These are phyloP conservation scores for Amauroascus verrucosus DNA, from an alignment of 2,329 filamentous ascomycete species.

Conservation along the genomic window DNA sequence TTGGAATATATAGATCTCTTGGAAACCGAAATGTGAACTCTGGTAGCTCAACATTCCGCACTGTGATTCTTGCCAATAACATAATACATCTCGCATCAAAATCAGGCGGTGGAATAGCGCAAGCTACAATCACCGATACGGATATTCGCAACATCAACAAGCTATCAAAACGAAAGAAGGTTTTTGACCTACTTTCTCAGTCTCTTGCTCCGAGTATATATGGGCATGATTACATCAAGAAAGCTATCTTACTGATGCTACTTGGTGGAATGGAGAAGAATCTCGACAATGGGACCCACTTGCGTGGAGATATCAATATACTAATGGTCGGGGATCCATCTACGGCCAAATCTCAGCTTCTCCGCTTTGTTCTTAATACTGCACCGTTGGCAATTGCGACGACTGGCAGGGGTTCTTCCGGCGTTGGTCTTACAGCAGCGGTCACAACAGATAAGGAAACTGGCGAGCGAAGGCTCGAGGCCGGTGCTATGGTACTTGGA, in stretches of 20 bases:
- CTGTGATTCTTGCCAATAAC: slow-evolving; percentile 86
- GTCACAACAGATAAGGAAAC: slow-evolving; percentile 97
- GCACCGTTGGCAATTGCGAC: slow-evolving; percentile 94
- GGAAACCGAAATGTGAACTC: slow-evolving; percentile 88
- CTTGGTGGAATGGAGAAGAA: slow-evolving; percentile 97
- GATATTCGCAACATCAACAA: slow-evolving; percentile 99
- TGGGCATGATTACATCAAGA: slow-evolving; percentile 95
- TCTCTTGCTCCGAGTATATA: slow-evolving; percentile 94
- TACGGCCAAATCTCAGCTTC: slow-evolving; percentile 94
- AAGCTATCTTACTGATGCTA: slow-evolving; percentile 89
- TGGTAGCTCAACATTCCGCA: slow-evolving; percentile 90
- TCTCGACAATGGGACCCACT: slow-evolving; percentile 90
- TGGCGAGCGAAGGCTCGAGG: slow-evolving; percentile 84
- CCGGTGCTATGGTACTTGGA: slow-evolving; percentile 96
- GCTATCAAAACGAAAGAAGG: slow-evolving; percentile 82
- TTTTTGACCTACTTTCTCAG: slow-evolving; percentile 86
- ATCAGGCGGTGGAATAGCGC: slow-evolving; percentile 84
- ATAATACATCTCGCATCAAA: slow-evolving; percentile 91
- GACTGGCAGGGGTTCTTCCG: slow-evolving; percentile 90
- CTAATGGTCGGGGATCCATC: slow-evolving; percentile 98
- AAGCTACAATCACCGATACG: slow-evolving; percentile 84
- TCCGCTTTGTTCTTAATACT: slow-evolving; percentile 94
- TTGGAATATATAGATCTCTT: slow-evolving; percentile 89
- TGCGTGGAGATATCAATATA: slow-evolving; percentile 98
- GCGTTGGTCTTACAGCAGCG: slow-evolving; percentile 92